phyloP scores from a whole-genome alignment of 805 yeast genomes.

The Myxozyma monticola region DNA sequence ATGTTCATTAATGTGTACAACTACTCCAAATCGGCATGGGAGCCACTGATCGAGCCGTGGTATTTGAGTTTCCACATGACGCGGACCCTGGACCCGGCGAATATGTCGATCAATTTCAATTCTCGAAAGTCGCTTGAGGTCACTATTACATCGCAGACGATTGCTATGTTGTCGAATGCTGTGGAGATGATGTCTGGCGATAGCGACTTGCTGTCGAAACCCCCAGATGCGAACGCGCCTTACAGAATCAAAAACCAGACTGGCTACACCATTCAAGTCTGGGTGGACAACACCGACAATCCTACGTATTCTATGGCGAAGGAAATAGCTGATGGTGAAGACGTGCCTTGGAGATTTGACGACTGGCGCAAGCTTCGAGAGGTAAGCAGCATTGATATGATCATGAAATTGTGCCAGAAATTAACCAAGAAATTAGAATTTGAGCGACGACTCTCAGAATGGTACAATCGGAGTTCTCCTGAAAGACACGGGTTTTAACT shows the following conservation, averaged over 20 bases:
- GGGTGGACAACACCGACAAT: constrained; percentile 60
- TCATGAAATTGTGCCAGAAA: background rate
- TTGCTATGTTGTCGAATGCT: constrained; percentile 73
- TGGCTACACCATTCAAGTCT: constrained; percentile 75
- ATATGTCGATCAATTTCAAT: constrained; percentile 63
- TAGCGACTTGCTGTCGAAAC: constrained; percentile 44
- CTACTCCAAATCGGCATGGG: constrained; percentile 91
- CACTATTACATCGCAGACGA: constrained; percentile 76
- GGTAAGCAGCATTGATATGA: constrained; percentile 33
- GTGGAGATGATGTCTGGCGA: constrained; percentile 33
- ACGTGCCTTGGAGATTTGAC: constrained; percentile 84
- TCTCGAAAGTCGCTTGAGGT: constrained; percentile 77
- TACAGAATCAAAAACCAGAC: constrained; percentile 80
- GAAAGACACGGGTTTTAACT: constrained; percentile 55
- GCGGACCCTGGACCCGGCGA: constrained; percentile 46
- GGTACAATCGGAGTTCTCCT: constrained; percentile 39
- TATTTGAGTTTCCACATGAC: constrained; percentile 56
- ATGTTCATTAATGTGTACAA: constrained; percentile 76
- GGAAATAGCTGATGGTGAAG: constrained; percentile 48
- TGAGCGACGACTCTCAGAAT: constrained; percentile 27
- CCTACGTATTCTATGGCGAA: constrained; percentile 34
- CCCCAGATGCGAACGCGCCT: constrained; percentile 80
- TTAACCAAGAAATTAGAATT: constrained; percentile 10
- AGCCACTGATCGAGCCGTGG: constrained; percentile 89
- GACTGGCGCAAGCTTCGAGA: constrained; percentile 91